Evolutionary conservation across 495 filamentous ascomycete genomes (phyloP), one percentile per base, ranked within the genome.

Genomic region (Talaromyces proteolyticus): DNA sequence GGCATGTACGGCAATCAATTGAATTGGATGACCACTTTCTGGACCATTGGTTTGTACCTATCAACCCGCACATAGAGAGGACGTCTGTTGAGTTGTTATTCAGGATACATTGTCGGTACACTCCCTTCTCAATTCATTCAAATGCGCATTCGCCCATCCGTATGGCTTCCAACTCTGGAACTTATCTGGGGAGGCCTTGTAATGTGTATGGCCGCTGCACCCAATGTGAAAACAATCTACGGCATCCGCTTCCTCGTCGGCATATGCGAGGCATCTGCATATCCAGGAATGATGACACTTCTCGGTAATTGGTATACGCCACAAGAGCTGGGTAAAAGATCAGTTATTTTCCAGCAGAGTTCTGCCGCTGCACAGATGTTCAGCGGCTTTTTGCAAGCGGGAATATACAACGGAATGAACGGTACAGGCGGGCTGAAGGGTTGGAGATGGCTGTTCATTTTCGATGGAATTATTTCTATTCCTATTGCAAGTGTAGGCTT

Each of bases 31-130:
- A 69, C 70, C 42, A 74, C 76, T 2, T 74, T 65, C 47, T 87
- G 78, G 75, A 85, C 80, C 0, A 73, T 83, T n/a, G 83, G 82
- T 34, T 18, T 18, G 25, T 11, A 6, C 12, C n/a, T n/a, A n/a
- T n/a, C n/a, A n/a, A n/a, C n/a, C n/a, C n/a, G n/a, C n/a, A n/a
- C n/a, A n/a, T n/a, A n/a, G n/a, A n/a, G n/a, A n/a, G n/a, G n/a
- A n/a, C n/a, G n/a, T n/a, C n/a, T 41, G 14, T 41, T 20, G 29
- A 34, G 2, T 10, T 34, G 29, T 14, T 34, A 41, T n/a, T 41
- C 38, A 41, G 38, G 46, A 14, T 48, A 48, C 34, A 48, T 48
- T 10, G 16, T 48, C 36, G 46, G 46, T 34, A 48, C 29, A 0
- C 46, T 48, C 14, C 46, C 46, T 11, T 48, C 46, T 10, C 46